A percentile compares a stretch with the other conserved stretches of the same genome.
phyloP scores from a whole-genome alignment of 176 grass and related monocot genomes.

The Oryza meridionalis region DNA sequence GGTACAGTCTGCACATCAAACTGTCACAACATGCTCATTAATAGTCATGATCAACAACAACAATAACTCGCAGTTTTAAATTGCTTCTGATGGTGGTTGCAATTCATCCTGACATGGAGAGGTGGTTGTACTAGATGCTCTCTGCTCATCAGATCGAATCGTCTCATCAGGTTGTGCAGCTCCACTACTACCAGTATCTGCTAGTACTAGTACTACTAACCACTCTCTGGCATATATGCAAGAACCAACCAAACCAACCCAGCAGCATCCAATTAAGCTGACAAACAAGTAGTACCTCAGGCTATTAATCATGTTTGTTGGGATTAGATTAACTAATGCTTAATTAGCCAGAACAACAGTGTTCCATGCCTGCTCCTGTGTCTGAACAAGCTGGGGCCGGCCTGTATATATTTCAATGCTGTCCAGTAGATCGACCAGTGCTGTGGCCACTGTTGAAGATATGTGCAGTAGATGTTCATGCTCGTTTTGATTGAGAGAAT shows the following conservation, averaged over 20 bases:
- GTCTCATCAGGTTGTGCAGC: not conserved
- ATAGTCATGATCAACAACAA: constrained; percentile 15
- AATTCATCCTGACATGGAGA: constrained; percentile 47
- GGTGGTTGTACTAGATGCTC: constrained; percentile 41
- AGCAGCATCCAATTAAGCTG: not conserved
- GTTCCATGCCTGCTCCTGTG: not conserved
- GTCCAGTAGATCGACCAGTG: not conserved
- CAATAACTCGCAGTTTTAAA: constrained; percentile 21
- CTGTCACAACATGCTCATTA: constrained; percentile 37
- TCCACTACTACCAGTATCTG: not conserved
- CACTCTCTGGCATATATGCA: not conserved
- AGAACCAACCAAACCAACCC: constrained; percentile 33
- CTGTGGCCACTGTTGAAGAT: constrained; percentile 17
- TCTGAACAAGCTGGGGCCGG: constrained; percentile 14
- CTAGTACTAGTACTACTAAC: not conserved
- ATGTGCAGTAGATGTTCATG: constrained; percentile 2
- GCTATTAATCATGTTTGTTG: constrained; percentile 19
- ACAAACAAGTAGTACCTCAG: not conserved
- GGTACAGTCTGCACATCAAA: constrained; percentile 1
- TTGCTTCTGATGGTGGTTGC: constrained; percentile 30
- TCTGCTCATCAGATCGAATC: not conserved
- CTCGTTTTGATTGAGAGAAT: not conserved
- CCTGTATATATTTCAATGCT: constrained; percentile 25
- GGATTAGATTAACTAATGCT: constrained; percentile 8
- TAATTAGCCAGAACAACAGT: constrained; percentile 29